Conservation (phyloP, 495 filamentous ascomycete species). For the Opeltia flavorubescens region DNA sequence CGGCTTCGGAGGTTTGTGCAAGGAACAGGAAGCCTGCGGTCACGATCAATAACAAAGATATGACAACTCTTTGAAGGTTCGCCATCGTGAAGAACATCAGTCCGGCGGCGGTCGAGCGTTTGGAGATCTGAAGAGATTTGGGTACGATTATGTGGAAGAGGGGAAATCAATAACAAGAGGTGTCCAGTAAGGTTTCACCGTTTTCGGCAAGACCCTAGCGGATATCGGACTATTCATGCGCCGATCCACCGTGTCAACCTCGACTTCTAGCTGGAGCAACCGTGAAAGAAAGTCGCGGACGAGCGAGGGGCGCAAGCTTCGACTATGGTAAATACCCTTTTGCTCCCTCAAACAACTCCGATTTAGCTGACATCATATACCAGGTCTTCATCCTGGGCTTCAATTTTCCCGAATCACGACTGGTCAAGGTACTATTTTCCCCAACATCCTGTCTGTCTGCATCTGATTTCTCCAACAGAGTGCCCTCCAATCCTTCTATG, state of each 20-base stretch:
- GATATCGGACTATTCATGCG: too few species aligned
- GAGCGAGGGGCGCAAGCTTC: too few species aligned
- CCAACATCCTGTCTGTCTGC: neutral
- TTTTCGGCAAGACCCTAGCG: neutral
- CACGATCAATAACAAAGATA: slow-evolving; percentile 62
- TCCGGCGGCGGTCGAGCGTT: too few species aligned
- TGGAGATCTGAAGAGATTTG: slow-evolving; percentile 7
- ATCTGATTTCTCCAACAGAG: slow-evolving; percentile 38
- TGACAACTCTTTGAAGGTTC: slow-evolving; percentile 32
- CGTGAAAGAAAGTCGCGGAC: too few species aligned
- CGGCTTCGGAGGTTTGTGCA: slow-evolving; percentile 53
- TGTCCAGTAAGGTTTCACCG: neutral
- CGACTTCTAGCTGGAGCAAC: too few species aligned
- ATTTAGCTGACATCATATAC: neutral
- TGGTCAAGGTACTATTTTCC: slow-evolving; percentile 51
- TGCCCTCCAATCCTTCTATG: slow-evolving; percentile 81
- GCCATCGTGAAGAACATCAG: slow-evolving; percentile 29
- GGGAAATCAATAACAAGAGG: neutral
- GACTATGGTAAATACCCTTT: slow-evolving; percentile 18
- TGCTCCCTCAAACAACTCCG: too few species aligned
- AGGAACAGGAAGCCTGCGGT: slow-evolving; percentile 59
- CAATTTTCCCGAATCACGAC: slow-evolving; percentile 68
- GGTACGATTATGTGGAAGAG: slow-evolving; percentile 1
- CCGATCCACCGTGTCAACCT: too few species aligned
- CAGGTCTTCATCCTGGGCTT: slow-evolving; percentile 73